Evolutionary conservation across 768 basidiomycete genomes (phyloP), one percentile per base, ranked within the genome.

Genomic region (Lyophyllum decastes): DNA sequence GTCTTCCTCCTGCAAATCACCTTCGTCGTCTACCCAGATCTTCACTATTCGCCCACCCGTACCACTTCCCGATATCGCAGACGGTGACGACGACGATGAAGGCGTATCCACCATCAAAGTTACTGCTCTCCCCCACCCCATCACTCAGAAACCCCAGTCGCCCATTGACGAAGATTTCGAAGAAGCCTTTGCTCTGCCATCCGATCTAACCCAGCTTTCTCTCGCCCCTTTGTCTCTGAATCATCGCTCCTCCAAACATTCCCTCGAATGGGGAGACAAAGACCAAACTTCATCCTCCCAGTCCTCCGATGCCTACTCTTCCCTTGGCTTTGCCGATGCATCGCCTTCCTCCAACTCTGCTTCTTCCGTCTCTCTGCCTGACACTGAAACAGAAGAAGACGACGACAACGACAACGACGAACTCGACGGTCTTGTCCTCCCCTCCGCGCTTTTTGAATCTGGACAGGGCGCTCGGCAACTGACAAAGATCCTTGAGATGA

Each of bases 281-380:
- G 90, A 94, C 65, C 84, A 89, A 45, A 89, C 92, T 1, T 85
- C 82, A 4, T 91, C 90, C 6, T 91, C 90, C 14, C 89, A 90
- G 66, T 93, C 91, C n/a, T 94, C 92, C 22, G 92, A 94, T 69
- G 84, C 89, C 9, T 92, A 90, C 64, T 92, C 92, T 40, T 82
- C 86, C 21, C 81, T 94, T 34, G 88, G 90, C 49, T 88, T 93
- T 61, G 84, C 85, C 41, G 86, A 87, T 61, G 82, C 81, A 19
- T 88, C 85, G 2, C 82, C 84, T 4, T 92, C 89, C 12, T 90
- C 89, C 25, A 87, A 85, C 58, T 90, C 88, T 38, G 82, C 82
- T 0, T 84, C 85, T 2, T 89, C 88, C 9, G 73, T 76, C 19
- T 88, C 86, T 35, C 73, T 87, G 24, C 87, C 88, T 2, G 86